Conservation (phyloP, 129 eudicot species). For the Chrysanthemum makinoi region DNA sequence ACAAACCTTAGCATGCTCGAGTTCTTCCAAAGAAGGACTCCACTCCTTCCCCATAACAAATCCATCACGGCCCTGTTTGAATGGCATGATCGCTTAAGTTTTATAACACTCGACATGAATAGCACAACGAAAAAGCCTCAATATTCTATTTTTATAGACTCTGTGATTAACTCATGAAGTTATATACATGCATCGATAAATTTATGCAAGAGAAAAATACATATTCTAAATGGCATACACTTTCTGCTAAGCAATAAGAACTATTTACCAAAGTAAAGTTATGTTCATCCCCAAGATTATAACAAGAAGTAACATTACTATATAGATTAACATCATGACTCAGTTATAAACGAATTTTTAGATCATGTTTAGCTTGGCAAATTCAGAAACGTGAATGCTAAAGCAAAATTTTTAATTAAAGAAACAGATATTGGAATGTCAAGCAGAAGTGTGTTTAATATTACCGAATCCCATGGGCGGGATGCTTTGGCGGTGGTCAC, state of each 20-base stretch:
- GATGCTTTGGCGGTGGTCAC: slow-evolving; percentile 85
- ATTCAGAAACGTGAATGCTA: slow-evolving; percentile 8
- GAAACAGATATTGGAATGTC: not conserved
- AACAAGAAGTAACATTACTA: no score
- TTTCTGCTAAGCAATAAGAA: no score
- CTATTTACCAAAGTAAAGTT: no score
- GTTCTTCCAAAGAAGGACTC: slow-evolving; percentile 84
- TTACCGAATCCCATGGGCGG: slow-evolving; percentile 93
- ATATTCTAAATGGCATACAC: no score
- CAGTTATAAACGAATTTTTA: not conserved
- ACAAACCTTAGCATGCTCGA: slow-evolving; percentile 87
- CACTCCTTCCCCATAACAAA: slow-evolving; percentile 98
- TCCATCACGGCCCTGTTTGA: slow-evolving; percentile 89
- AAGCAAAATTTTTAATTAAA: slow-evolving; percentile 17
- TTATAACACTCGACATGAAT: not conserved
- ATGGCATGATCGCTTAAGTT: not conserved
- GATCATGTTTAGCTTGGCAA: not conserved
- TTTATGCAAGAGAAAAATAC: no score
- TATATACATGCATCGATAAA: not conserved
- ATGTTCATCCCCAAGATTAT: no score
- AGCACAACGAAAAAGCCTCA: slow-evolving; percentile 5
- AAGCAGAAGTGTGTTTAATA: not conserved
- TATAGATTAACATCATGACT: no score
- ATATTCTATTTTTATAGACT: not conserved
- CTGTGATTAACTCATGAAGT: not conserved